Evolutionary conservation across 371 early-diverging fungal genomes (phyloP).

Genomic region (Mucor piriformis): DNA sequence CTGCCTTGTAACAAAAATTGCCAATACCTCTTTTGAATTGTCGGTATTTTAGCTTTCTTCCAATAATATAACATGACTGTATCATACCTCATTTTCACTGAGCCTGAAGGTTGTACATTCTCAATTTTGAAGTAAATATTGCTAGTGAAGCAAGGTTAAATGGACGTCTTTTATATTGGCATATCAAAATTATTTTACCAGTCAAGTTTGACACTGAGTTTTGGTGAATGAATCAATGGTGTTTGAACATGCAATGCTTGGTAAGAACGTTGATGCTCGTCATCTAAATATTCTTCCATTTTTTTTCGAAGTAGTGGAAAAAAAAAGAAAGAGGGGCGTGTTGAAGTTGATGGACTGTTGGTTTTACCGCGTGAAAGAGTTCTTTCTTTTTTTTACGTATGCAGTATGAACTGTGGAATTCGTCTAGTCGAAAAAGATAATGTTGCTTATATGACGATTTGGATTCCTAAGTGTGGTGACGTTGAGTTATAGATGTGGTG

Average conservation of each 20-base stretch:
- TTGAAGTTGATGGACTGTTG: neutral
- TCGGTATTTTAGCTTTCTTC: neutral
- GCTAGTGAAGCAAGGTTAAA: constrained; percentile 27
- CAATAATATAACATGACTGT: neutral
- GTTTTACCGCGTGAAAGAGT: constrained; percentile 1
- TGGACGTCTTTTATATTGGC: neutral
- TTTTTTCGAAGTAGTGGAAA: neutral
- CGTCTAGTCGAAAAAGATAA: too few relatives aligned
- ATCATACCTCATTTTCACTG: constrained; percentile 68
- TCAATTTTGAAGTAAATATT: constrained; percentile 78
- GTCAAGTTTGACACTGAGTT: constrained; percentile 43
- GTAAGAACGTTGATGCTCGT: constrained; percentile 32
- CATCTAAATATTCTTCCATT: constrained; percentile 49
- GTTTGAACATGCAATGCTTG: constrained; percentile 51
- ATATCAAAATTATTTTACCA: constrained; percentile 29
- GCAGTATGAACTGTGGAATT: too few relatives aligned
- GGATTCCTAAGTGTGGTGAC: too few relatives aligned
- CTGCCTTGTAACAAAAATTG: constrained; percentile 59
- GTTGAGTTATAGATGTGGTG: too few relatives aligned
- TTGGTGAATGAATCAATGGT: constrained; percentile 49
- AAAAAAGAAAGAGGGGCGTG: constrained; percentile 2
- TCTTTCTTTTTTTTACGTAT: too few relatives aligned
- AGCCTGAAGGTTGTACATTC: constrained; percentile 75
- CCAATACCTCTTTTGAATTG: constrained; percentile 64
- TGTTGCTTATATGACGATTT: too few relatives aligned